Evolutionary conservation across 148 eudicot genomes (phyloP), one percentile per base, ranked within the genome.

Genomic region (Cornus controversa): DNA sequence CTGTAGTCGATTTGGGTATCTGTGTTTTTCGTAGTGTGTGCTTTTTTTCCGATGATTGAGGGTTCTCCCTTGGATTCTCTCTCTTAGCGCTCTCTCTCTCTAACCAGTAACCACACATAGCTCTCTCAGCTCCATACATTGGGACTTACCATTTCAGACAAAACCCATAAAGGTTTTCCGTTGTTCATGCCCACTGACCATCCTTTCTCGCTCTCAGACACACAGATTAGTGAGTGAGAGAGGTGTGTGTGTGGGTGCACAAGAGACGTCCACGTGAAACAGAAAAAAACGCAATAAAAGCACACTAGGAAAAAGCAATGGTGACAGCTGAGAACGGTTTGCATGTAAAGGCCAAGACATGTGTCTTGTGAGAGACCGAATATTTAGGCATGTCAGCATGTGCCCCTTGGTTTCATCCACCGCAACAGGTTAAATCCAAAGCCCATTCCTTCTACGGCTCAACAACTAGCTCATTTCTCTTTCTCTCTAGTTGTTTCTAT

Each of bases 1-100:
- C 68, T 24, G 37, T 20, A 25, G 62, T 28, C 24, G 57, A 74
- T 69, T 80, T 75, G 69, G 83, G 79, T 70, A 70, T 31, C 28
- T 81, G 83, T 71, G 80, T 62, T 81, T 72, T 24, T 81, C 40
- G 80, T 74, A 81, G 50, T 75, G 83, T 66, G 83, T 81, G 83
- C 83, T 62, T 22, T 74, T 74, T 63, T 65, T 36, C 54, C 71
- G 69, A 70, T 71, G 34, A 71, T 15, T 60, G 63, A 66, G 54
- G 72, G 67, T 23, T 20, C 24, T 75, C 66, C 57, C n/a, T 81
- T 81, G 79, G 79, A 81, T 81, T 66, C 76, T 65, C 54, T 70
- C 66, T 23, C 68, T 27, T 6, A n/a, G 57, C 37, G 57, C 37
- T 27, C n/a, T 25, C 27, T 50, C 8, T 25, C 54, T 67, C 66